Conservation (phyloP, 768 basidiomycete genomes). For the Naganishia onofrii region DNA sequence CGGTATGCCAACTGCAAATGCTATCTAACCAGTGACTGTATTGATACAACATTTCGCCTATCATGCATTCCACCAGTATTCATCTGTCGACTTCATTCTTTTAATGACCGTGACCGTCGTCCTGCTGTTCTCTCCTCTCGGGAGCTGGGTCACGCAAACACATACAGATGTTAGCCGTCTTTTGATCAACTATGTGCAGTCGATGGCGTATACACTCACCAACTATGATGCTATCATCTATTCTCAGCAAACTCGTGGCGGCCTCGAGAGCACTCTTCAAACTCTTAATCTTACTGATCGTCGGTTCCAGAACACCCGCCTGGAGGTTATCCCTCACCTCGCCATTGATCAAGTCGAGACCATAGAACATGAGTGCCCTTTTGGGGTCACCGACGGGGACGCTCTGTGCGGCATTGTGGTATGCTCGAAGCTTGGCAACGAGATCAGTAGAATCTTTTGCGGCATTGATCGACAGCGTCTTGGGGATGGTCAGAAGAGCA, state of each 20-base stretch:
- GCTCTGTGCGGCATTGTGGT: constrained; percentile 94
- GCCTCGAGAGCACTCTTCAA: constrained; percentile 96
- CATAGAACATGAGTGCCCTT: constrained; percentile 84
- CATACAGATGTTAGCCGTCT: neutral
- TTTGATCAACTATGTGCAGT: neutral
- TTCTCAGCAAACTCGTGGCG: constrained; percentile 86
- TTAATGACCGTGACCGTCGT: constrained; percentile 52
- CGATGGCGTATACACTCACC: constrained; percentile 26
- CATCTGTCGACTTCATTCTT: constrained; percentile 10
- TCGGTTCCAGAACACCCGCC: constrained; percentile 92
- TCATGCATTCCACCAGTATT: neutral
- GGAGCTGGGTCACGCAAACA: constrained; percentile 30
- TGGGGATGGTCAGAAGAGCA: constrained; percentile 89
- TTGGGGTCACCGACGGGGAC: constrained; percentile 87
- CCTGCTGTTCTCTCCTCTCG: constrained; percentile 45
- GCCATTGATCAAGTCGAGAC: constrained; percentile 89
- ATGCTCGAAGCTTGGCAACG: constrained; percentile 91
- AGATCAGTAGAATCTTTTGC: constrained; percentile 98
- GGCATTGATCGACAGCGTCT: constrained; percentile 93
- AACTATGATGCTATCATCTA: constrained; percentile 62
- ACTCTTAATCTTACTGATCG: constrained; percentile 93
- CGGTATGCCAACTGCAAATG: neutral
- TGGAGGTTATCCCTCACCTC: constrained; percentile 91
- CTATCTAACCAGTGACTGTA: neutral
- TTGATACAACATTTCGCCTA: constrained; percentile 5